phyloP scores from a whole-genome alignment of 345 rosid species.

The Leavenworthia alabamica region DNA sequence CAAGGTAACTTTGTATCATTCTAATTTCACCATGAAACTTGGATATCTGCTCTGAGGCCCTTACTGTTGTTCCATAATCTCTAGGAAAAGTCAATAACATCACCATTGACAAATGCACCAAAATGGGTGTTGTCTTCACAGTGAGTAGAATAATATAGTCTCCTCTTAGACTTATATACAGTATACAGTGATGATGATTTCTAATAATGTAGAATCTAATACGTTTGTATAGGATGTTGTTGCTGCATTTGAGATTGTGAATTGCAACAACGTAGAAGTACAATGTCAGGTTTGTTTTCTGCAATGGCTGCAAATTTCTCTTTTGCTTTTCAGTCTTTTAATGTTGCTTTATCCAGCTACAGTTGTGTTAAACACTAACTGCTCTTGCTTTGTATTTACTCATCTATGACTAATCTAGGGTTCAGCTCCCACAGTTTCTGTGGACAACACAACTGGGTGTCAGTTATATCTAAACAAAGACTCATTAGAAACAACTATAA shows the following conservation, averaged over 20 bases:
- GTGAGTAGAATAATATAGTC: conserved; percentile 39
- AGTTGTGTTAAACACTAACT: neutral
- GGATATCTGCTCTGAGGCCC: conserved; percentile 8
- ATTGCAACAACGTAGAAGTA: conserved; percentile 86
- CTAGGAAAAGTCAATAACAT: conserved; percentile 96
- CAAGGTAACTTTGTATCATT: conserved; percentile 42
- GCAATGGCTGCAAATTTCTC: neutral
- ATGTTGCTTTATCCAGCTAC: neutral
- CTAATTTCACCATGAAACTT: neutral
- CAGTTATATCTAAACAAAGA: conserved; percentile 81
- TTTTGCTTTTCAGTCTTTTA: neutral
- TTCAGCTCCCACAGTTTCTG: conserved; percentile 88
- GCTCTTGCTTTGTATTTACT: conserved; percentile 4
- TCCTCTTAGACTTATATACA: neutral
- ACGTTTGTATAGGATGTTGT: conserved; percentile 71
- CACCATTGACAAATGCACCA: conserved; percentile 89
- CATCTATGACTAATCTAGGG: conserved; percentile 46
- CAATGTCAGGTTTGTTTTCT: conserved; percentile 84
- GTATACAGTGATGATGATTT: neutral
- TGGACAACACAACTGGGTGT: conserved; percentile 86
- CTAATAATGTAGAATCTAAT: too few species aligned
- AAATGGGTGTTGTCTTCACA: conserved; percentile 81
- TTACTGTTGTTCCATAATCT: conserved; percentile 24
- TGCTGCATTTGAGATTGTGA: conserved; percentile 97
- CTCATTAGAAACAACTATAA: conserved; percentile 62